phyloP scores from a whole-genome alignment of 2,329 filamentous ascomycete species.

The Penicillium thymicola region DNA sequence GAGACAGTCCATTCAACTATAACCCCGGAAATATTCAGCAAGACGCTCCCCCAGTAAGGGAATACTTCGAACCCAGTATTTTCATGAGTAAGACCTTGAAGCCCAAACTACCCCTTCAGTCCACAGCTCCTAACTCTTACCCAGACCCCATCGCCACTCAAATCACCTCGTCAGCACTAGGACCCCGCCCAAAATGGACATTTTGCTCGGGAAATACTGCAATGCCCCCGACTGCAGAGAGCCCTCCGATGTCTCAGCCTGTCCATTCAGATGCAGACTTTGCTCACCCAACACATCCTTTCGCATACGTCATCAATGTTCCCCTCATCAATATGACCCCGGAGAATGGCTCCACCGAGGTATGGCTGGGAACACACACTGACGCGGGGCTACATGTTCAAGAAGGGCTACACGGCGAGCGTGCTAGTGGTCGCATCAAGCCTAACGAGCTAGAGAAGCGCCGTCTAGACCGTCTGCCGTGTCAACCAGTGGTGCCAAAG shows the following conservation, averaged over 20 bases:
- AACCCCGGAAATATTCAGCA: constrained; percentile 59
- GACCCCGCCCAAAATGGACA: constrained; percentile 54
- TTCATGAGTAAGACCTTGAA: constrained; percentile 49
- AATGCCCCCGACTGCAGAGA: constrained; percentile 49
- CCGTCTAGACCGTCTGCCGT: constrained; percentile 40
- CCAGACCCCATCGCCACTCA: constrained; percentile 48
- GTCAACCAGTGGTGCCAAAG: constrained; percentile 53
- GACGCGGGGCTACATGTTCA: constrained; percentile 39
- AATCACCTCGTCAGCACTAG: constrained; percentile 48
- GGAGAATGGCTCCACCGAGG: constrained; percentile 55
- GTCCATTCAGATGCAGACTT: constrained; percentile 62
- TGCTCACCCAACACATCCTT: constrained; percentile 52
- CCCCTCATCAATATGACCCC: constrained; percentile 51
- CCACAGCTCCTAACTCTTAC: constrained; percentile 18
- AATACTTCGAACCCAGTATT: constrained; percentile 51
- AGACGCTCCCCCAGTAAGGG: constrained; percentile 51
- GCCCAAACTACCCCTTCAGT: background rate
- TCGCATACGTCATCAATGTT: constrained; percentile 55
- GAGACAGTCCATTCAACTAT: constrained; percentile 60
- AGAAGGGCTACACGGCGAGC: constrained; percentile 51
- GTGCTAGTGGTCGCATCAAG: constrained; percentile 52
- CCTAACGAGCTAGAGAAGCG: constrained; percentile 36
- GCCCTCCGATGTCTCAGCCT: constrained; percentile 38
- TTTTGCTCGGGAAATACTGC: constrained; percentile 54
- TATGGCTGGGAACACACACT: constrained; percentile 58